Conservation (phyloP, 2,329 filamentous ascomycete species). For the Venturia aucupariae region DNA sequence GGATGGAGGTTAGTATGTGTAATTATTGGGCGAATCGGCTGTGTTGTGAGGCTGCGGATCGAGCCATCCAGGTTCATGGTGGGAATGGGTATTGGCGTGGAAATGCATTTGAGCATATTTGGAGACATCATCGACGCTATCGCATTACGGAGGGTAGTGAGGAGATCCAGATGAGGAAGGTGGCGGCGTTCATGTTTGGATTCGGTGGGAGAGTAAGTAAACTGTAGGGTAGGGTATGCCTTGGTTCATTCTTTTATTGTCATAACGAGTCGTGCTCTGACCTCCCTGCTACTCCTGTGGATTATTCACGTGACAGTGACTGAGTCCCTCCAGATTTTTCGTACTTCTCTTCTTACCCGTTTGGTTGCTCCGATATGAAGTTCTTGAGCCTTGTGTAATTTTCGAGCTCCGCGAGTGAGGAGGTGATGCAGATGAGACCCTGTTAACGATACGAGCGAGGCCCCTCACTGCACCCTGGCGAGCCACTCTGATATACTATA, state of each 20-base stretch:
- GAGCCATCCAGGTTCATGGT: slow-evolving; percentile 54
- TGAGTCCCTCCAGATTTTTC: too few relatives aligned
- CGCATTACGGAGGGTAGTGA: slow-evolving; percentile 56
- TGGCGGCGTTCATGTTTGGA: slow-evolving; percentile 50
- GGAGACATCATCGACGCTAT: slow-evolving; percentile 54
- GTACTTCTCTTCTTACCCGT: too few relatives aligned
- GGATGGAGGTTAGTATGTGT: slow-evolving; percentile 56
- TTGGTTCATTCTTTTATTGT: too few relatives aligned
- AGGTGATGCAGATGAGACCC: not conserved
- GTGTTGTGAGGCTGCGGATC: slow-evolving; percentile 51
- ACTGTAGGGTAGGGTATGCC: not conserved
- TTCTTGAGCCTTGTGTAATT: not conserved
- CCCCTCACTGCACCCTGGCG: not conserved
- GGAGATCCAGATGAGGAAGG: slow-evolving; percentile 58
- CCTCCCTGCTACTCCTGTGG: too few relatives aligned
- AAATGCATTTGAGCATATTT: slow-evolving; percentile 55
- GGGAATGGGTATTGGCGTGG: slow-evolving; percentile 51
- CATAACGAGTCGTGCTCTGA: too few relatives aligned
- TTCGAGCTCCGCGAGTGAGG: not conserved
- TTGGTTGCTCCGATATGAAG: not conserved
- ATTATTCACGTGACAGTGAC: too few relatives aligned
- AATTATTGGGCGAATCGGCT: slow-evolving; percentile 57
- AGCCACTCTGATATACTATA: not conserved
- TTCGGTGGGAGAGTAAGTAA: slow-evolving; percentile 24
- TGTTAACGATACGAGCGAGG: not conserved